Base-by-base conservation (phyloP, 2,329 filamentous ascomycete species). In the Penicillium occitanis region DNA sequence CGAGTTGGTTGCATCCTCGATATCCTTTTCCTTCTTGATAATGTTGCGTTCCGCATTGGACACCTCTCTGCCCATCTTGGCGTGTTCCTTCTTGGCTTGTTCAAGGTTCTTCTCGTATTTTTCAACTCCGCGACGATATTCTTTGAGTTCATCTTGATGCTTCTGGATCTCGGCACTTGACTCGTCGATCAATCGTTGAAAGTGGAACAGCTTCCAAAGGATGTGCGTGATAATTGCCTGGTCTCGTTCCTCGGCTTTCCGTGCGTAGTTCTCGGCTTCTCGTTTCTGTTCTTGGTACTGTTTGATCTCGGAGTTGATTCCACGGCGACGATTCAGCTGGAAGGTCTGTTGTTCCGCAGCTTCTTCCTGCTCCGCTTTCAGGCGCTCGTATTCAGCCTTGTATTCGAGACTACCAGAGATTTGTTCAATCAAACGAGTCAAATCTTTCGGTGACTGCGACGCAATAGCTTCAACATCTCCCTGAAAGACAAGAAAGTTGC, bases 401-500 rank as follows among this genome's bases (percentile, higher is more conserved):
- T 93, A 92, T 73, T 99, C 95, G 61, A 98, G 80, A 78, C 93
- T 97, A 55, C 95, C 95, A 0, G 94, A 98, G 68, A 99, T 98
- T 78, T 98, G 95, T 80, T 99, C 95, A 65, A 99, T 96, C 61
- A 99, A 82, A 61, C 92, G 87, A 0, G 95, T 99, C 46, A 99
- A 86, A 73, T 98, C 95, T 72, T 93, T 93, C 0, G 95, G 93
- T 0, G 93, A 96, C 76, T 98, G 95, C 7, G 93, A 93, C 1
- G 95, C 96, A 74, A 99, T 97, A 28, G 93, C 91, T 78, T 99
- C 95, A 19, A 99, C 94, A 76, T 99, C 95, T 70, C 95, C 96
- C 78, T 99, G 95, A 77, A 99, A 99, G 42, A 99, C 95, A 5
- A 99, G 86, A 77, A 99, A 99, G 76, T 99, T 99, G 70, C 95